A percentile compares a stretch with the other conserved stretches of the same genome.
Conservation (phyloP, 208 protist species). For the Trypanosoma brucei region DNA sequence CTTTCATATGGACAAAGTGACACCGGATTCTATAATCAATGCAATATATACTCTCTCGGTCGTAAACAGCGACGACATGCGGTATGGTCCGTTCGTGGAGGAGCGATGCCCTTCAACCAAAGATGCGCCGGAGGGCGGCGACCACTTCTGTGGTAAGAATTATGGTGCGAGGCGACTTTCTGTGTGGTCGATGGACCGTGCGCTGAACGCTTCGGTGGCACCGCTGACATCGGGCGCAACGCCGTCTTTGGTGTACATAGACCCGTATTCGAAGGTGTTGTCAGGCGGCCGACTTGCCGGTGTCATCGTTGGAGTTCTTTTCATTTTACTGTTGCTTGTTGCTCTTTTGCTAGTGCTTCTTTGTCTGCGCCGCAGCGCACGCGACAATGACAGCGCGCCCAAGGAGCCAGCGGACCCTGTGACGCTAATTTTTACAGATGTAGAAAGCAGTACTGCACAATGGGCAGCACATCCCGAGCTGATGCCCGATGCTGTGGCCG, state of each 20-base stretch:
- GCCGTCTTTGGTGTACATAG: neutral
- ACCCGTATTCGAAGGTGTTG: neutral
- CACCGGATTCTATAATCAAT: neutral
- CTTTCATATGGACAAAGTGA: constrained; percentile 11
- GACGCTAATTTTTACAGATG: constrained; percentile 66
- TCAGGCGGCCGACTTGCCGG: neutral
- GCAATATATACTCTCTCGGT: constrained; percentile 10
- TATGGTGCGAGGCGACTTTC: neutral
- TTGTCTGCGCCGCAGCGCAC: neutral
- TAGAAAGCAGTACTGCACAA: constrained; percentile 68
- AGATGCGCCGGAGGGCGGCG: neutral
- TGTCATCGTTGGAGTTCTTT: neutral
- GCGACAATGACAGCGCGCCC: constrained; percentile 10
- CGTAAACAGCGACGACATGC: constrained; percentile 23
- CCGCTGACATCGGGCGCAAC: neutral
- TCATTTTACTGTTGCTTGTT: neutral
- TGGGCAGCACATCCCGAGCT: constrained; percentile 43
- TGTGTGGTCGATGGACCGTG: neutral
- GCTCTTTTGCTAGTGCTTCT: neutral
- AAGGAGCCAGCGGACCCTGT: constrained; percentile 28
- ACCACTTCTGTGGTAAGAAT: neutral
- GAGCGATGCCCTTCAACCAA: neutral
- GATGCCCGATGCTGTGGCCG: constrained; percentile 54
- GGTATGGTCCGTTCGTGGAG: constrained; percentile 22
- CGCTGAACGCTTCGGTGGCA: neutral